A percentile compares a stretch with the other conserved stretches of the same genome.
These are phyloP conservation scores for Mucor saturninus DNA, from an alignment of 371 early-diverging fungal species.

Conservation along the genomic window DNA sequence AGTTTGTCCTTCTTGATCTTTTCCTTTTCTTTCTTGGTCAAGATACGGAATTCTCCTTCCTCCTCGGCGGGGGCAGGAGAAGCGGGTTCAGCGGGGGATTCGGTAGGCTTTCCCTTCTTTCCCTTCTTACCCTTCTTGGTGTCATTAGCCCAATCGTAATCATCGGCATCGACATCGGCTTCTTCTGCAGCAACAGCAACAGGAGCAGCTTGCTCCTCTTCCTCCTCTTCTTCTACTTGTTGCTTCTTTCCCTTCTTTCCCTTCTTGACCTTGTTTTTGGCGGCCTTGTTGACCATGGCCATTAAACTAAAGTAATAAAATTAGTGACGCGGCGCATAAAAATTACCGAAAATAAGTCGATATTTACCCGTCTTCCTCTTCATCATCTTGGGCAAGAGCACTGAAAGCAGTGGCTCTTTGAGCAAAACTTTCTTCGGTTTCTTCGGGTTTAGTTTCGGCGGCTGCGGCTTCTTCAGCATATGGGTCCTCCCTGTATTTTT, in stretches of 20 bases:
- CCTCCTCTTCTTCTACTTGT: conserved; percentile 30
- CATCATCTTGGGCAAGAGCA: conserved; percentile 43
- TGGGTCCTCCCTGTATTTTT: conserved; percentile 27
- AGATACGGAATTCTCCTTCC: conserved; percentile 38
- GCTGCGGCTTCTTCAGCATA: conserved; percentile 46
- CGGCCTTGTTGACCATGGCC: conserved; percentile 56
- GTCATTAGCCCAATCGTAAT: conserved; percentile 41
- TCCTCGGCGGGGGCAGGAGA: conserved; percentile 24
- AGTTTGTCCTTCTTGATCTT: conserved; percentile 57
- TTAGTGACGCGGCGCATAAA: neutral
- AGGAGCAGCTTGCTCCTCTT: conserved; percentile 22
- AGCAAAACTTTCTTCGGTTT: conserved; percentile 41
- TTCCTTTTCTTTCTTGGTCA: conserved; percentile 56
- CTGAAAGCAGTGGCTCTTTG: conserved; percentile 40
- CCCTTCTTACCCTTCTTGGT: conserved; percentile 49
- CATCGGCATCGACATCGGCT: conserved; percentile 37
- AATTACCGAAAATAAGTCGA: neutral
- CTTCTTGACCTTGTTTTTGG: conserved; percentile 57
- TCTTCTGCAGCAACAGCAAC: conserved; percentile 9
- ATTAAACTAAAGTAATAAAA: conserved; percentile 39
- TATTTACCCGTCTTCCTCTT: conserved; percentile 39
- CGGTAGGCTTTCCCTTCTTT: conserved; percentile 35
- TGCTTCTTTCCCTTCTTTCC: conserved; percentile 48
- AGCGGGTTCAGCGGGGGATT: conserved; percentile 24
- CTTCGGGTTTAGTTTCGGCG: conserved; percentile 34